Conservation (phyloP, 2,329 filamentous ascomycete species). For the Septoria petroselini region DNA sequence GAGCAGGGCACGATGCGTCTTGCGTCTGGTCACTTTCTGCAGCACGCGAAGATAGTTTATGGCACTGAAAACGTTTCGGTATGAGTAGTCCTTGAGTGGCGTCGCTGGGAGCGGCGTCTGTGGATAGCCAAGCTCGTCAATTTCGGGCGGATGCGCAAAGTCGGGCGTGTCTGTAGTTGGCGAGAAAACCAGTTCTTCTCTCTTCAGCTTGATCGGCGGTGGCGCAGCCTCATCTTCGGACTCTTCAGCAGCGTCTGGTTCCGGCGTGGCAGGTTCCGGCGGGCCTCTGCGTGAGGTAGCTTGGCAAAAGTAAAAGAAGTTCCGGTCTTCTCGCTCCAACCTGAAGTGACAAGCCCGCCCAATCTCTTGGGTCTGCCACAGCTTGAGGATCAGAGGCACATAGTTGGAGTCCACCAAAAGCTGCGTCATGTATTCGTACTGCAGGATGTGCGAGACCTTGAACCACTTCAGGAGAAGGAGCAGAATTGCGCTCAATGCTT, state of each 20-base stretch:
- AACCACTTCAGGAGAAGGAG: conserved; percentile 94
- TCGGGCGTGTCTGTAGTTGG: conserved; percentile 30
- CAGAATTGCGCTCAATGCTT: conserved; percentile 86
- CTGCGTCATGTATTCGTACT: conserved; percentile 94
- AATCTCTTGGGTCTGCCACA: conserved; percentile 91
- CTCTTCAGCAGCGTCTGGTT: conserved; percentile 35
- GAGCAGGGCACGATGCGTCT: conserved; percentile 89
- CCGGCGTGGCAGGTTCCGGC: conserved; percentile 20
- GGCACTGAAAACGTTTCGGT: conserved; percentile 89
- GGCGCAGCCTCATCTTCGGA: conserved; percentile 68
- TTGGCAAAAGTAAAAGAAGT: conserved; percentile 90
- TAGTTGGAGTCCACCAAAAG: conserved; percentile 93
- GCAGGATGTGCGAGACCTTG: conserved; percentile 87
- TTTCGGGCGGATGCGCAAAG: conserved; percentile 50
- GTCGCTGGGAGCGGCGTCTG: conserved; percentile 65
- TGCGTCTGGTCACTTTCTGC: conserved; percentile 95
- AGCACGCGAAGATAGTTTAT: conserved; percentile 95
- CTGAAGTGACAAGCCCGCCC: conserved; percentile 84
- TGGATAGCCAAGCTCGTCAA: conserved; percentile 86
- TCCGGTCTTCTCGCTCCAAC: conserved; percentile 76
- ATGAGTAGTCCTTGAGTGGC: conserved; percentile 85
- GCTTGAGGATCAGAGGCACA: conserved; percentile 83
- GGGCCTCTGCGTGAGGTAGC: conserved; percentile 60
- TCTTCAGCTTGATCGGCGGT: conserved; percentile 67
- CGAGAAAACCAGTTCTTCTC: conserved; percentile 40